These are phyloP conservation scores for Penicillium lagena DNA, from an alignment of 495 filamentous ascomycete genomes.

Conservation along the genomic window DNA sequence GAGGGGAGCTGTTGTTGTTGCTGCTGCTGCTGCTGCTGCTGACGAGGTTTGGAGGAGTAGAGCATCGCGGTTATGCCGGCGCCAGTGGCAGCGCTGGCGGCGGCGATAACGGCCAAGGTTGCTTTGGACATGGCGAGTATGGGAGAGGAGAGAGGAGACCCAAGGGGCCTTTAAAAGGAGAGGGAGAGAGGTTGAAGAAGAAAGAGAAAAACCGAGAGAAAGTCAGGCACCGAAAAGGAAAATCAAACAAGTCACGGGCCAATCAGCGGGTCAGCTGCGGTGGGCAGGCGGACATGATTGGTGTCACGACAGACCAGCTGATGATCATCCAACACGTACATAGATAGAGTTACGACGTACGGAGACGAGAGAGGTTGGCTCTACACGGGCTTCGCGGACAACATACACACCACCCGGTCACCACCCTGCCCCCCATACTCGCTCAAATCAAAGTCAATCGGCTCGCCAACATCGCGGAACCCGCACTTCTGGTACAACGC, in stretches of 20 bases:
- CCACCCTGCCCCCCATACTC: too few relatives aligned
- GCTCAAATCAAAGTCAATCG: too few relatives aligned
- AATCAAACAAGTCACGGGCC: constrained; percentile 11
- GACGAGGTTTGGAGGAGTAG: constrained; percentile 54
- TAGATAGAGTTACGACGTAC: too few relatives aligned
- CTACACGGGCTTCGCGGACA: too few relatives aligned
- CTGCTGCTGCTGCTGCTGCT: constrained; percentile 39
- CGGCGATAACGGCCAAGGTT: constrained; percentile 82
- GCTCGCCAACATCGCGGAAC: too few relatives aligned
- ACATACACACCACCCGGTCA: too few relatives aligned
- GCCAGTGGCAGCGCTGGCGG: constrained; percentile 81
- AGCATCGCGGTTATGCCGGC: constrained; percentile 77
- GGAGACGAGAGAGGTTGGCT: too few relatives aligned
- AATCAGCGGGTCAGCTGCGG: constrained; percentile 4
- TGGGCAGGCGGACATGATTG: too few relatives aligned
- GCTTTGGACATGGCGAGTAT: constrained; percentile 67
- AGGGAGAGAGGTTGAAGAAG: neutral
- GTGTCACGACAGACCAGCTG: too few relatives aligned
- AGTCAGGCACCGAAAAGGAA: neutral
- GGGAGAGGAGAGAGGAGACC: neutral
- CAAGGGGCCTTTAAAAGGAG: neutral
- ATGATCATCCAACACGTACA: too few relatives aligned
- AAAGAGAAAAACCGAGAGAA: constrained; percentile 1
- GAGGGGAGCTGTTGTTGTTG: constrained; percentile 35
- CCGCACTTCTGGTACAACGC: too few relatives aligned